phyloP scores from a whole-genome alignment of 2,329 filamentous ascomycete species.

The Tolypocladium tropicale region DNA sequence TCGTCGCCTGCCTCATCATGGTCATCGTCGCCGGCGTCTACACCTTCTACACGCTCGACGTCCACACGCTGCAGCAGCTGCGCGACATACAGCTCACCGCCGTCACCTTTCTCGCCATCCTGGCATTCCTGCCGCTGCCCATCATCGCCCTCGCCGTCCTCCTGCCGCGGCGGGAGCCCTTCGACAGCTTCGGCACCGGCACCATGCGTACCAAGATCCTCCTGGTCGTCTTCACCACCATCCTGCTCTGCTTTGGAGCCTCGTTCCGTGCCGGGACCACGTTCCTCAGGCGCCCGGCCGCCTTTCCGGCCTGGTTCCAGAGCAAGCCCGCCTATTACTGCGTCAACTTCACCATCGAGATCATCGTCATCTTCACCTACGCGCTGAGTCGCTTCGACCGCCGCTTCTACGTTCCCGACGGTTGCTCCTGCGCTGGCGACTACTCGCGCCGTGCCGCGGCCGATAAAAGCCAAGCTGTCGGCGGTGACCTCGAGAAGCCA shows the following conservation, averaged over 20 bases:
- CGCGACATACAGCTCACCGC: conserved; percentile 56
- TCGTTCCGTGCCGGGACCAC: conserved; percentile 53
- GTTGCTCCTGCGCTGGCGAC: conserved; percentile 47
- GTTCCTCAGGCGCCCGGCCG: conserved; percentile 39
- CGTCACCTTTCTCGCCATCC: conserved; percentile 47
- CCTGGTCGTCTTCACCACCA: conserved; percentile 48
- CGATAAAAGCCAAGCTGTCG: conserved; percentile 11
- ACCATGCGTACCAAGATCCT: conserved; percentile 55
- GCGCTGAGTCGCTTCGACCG: conserved; percentile 59
- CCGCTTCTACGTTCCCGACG: conserved; percentile 66
- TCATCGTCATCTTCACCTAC: conserved; percentile 59
- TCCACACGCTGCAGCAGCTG: conserved; percentile 36
- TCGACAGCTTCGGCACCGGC: conserved; percentile 49
- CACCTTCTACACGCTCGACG: conserved; percentile 54
- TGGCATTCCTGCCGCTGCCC: conserved; percentile 53
- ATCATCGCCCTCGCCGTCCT: conserved; percentile 42
- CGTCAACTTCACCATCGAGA: conserved; percentile 68
- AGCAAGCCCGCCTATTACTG: conserved; percentile 65
- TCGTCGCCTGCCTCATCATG: conserved; percentile 52
- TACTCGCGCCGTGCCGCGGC: conserved; percentile 21
- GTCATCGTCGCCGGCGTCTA: conserved; percentile 56
- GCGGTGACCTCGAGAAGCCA: conserved; percentile 11
- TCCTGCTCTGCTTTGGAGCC: conserved; percentile 58
- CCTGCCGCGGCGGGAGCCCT: conserved; percentile 31
- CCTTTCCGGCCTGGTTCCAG: conserved; percentile 58